Percentiles rank a stretch among this genome's conserved stretches.
These are phyloP conservation scores for Penicillium crystallinum DNA, from an alignment of 495 filamentous ascomycete species.

Conservation along the genomic window DNA sequence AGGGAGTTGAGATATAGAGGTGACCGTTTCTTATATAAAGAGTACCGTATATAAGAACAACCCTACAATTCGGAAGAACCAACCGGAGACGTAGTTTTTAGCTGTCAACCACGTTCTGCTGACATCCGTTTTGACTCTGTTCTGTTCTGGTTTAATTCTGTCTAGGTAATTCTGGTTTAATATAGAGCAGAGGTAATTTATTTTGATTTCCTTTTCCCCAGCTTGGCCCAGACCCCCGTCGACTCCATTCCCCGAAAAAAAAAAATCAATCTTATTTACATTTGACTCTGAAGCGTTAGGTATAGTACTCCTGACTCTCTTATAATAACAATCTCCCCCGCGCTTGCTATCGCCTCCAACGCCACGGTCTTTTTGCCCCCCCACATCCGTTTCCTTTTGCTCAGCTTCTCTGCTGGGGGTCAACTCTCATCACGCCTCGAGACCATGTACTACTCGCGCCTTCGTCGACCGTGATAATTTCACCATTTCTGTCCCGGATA, in stretches of 20 bases:
- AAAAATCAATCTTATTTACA: constrained; percentile 6
- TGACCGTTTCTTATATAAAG: no score
- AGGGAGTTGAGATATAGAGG: no score
- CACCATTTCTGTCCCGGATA: neutral
- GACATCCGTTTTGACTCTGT: constrained; percentile 2
- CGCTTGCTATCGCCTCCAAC: constrained; percentile 16
- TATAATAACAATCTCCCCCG: constrained; percentile 11
- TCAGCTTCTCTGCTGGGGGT: neutral
- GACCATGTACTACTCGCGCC: constrained; percentile 22
- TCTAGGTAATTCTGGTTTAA: no score
- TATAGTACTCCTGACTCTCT: constrained; percentile 3
- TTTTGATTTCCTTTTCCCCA: constrained; percentile 10
- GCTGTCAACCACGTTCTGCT: constrained; percentile 12
- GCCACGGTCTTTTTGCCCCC: constrained; percentile 18
- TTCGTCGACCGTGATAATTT: constrained; percentile 20
- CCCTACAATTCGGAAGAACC: neutral
- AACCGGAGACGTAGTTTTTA: neutral
- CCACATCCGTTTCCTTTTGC: neutral
- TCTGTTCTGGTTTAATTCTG: neutral
- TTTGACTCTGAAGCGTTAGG: constrained; percentile 1
- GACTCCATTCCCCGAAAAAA: constrained; percentile 5
- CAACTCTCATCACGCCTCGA: constrained; percentile 3
- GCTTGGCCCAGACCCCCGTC: constrained; percentile 5
- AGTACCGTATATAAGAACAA: no score
- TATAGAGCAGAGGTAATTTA: no score